Conservation (phyloP, 345 rosid genomes). For the Eucalyptus victrix region DNA sequence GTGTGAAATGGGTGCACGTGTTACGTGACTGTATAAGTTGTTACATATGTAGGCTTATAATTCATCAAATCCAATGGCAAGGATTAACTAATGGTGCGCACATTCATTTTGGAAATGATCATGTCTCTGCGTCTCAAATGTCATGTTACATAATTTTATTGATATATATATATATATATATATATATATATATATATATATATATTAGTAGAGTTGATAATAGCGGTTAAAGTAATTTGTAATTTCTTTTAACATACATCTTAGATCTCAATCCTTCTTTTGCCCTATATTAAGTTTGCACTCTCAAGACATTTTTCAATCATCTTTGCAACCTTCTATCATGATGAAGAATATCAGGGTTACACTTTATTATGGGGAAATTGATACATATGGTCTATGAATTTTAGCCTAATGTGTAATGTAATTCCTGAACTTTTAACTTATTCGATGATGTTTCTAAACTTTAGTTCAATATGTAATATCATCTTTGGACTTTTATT, state of each 20-base stretch:
- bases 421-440: too few species aligned
- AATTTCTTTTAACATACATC: neutral
- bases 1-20: neutral
- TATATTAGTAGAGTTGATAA: neutral
- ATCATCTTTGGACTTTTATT: too few species aligned
- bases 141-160: neutral
- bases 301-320: neutral
- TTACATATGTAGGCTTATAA: neutral
- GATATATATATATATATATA: too few species aligned
- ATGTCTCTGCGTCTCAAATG: rapidly evolving
- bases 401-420: neutral
- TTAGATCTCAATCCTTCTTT: neutral
- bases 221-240: rapidly evolving
- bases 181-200: too few species aligned
- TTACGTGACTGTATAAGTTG: neutral
- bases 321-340: neutral
- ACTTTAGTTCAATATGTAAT: neutral
- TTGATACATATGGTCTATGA: neutral
- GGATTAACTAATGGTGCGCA: neutral
- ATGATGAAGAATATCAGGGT: neutral
- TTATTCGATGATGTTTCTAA: too few species aligned
- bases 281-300: neutral
- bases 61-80: neutral
- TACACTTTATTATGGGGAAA: neutral
- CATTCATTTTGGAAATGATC: neutral